Percentiles rank a stretch among this genome's conserved stretches.
Conservation (phyloP, 192 early-diverging fungal species). For the Phycomyces nitens region DNA sequence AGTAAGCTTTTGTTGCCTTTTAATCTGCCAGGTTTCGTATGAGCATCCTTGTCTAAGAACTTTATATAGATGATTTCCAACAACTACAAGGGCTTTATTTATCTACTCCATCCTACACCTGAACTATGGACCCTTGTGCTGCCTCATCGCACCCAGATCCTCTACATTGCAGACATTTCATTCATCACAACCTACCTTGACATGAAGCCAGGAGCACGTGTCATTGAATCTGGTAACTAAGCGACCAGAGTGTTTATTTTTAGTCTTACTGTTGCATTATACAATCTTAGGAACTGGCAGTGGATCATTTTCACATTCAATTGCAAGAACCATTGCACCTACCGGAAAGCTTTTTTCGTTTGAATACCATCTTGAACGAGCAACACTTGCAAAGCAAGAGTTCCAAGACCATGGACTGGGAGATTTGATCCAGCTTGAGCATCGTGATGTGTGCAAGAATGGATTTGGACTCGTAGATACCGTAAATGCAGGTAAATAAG, state of each 20-base stretch:
- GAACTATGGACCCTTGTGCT: constrained; percentile 93
- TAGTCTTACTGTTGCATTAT: too few species aligned
- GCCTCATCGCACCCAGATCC: constrained; percentile 95
- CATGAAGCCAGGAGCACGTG: constrained; percentile 75
- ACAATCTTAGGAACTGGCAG: constrained; percentile 71
- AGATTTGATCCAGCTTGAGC: constrained; percentile 65
- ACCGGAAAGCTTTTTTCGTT: constrained; percentile 89
- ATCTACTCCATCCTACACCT: constrained; percentile 87
- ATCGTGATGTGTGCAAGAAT: constrained; percentile 84
- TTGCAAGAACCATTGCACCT: constrained; percentile 84
- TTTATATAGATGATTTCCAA: constrained; percentile 49
- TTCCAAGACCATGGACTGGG: constrained; percentile 75
- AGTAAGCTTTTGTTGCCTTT: constrained; percentile 28
- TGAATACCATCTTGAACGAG: constrained; percentile 87
- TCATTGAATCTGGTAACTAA: constrained; percentile 82
- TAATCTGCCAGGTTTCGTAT: too few species aligned
- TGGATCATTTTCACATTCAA: constrained; percentile 97
- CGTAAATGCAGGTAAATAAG: constrained; percentile 79
- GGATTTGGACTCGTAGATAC: constrained; percentile 75
- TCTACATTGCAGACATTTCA: constrained; percentile 94
- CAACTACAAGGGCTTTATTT: constrained; percentile 71
- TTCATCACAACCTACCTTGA: constrained; percentile 80
- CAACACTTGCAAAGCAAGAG: constrained; percentile 62
- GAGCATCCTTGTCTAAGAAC: too few species aligned
- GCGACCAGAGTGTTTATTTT: neutral